Evolutionary conservation across 371 early-diverging fungal species (phyloP).

Genomic region (Mortierella sp.): DNA sequence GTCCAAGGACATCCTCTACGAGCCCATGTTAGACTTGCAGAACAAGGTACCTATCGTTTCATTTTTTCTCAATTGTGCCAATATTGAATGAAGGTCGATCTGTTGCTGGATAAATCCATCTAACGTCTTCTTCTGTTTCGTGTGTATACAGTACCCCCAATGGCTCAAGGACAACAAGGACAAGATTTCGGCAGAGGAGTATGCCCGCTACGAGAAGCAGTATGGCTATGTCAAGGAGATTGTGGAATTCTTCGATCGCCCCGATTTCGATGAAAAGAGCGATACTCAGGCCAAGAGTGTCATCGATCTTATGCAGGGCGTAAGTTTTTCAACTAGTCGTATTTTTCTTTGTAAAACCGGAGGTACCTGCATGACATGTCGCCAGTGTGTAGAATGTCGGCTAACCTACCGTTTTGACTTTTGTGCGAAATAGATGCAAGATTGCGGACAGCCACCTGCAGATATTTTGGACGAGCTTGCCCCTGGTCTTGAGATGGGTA

Average conservation of each 20-base stretch:
- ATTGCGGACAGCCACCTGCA: constrained; percentile 93
- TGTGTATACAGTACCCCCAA: constrained; percentile 79
- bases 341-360: background rate
- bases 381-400: background rate
- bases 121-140: background rate
- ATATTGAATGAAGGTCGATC: background rate
- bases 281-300: constrained; percentile 78
- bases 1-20: constrained; percentile 93
- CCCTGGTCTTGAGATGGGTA: constrained; percentile 82
- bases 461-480: constrained; percentile 90
- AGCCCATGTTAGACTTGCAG: constrained; percentile 92
- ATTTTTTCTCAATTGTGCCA: background rate
- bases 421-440: constrained; percentile 83
- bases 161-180: constrained; percentile 86
- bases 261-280: constrained; percentile 73
- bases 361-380: background rate
- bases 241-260: constrained; percentile 79
- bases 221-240: constrained; percentile 80
- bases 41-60: constrained; percentile 64
- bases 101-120: background rate
- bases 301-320: constrained; percentile 90
- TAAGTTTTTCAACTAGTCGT: constrained; percentile 48
- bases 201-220: constrained; percentile 82
- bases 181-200: constrained; percentile 74
- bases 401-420: background rate